phyloP scores from a whole-genome alignment of 176 grass and related monocot genomes.

The Rhynchospora tenuis region DNA sequence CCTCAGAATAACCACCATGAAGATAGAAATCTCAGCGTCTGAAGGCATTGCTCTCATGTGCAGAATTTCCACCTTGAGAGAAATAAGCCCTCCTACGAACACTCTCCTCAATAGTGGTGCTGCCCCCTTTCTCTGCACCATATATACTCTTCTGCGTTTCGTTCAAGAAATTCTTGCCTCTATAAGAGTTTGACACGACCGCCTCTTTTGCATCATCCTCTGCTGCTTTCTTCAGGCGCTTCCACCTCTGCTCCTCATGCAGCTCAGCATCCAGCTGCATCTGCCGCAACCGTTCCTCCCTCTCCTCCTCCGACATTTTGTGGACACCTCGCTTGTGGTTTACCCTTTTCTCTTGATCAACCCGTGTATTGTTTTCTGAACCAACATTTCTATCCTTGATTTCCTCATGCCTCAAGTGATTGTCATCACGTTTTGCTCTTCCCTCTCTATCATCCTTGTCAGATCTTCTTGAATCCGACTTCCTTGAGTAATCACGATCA shows the following conservation, averaged over 20 bases:
- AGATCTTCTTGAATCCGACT: constrained; percentile 33
- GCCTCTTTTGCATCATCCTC: constrained; percentile 52
- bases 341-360: constrained; percentile 32
- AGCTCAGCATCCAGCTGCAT: constrained; percentile 79
- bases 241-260: constrained; percentile 92
- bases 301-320: constrained; percentile 90
- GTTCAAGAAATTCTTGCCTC: constrained; percentile 75
- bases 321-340: constrained; percentile 43
- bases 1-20: not conserved
- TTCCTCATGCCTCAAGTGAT: not conserved
- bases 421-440: not conserved
- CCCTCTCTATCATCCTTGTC: constrained; percentile 17
- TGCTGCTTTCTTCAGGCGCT: constrained; percentile 77
- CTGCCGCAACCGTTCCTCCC: constrained; percentile 58
- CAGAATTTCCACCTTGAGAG: constrained; percentile 65
- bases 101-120: constrained; percentile 90
- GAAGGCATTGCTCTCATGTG: constrained; percentile 74
- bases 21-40: constrained; percentile 43
- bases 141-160: constrained; percentile 84
- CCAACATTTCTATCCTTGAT: constrained; percentile 27
- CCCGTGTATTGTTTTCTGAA: constrained; percentile 28
- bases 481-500: constrained; percentile 31
- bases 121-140: constrained; percentile 69
- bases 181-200: constrained; percentile 29
- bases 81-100: constrained; percentile 77